A percentile compares a stretch with the other conserved stretches of the same genome.
These are phyloP conservation scores for Micromonas commoda DNA, from an alignment of 139 green algal genomes.

Conservation along the genomic window DNA sequence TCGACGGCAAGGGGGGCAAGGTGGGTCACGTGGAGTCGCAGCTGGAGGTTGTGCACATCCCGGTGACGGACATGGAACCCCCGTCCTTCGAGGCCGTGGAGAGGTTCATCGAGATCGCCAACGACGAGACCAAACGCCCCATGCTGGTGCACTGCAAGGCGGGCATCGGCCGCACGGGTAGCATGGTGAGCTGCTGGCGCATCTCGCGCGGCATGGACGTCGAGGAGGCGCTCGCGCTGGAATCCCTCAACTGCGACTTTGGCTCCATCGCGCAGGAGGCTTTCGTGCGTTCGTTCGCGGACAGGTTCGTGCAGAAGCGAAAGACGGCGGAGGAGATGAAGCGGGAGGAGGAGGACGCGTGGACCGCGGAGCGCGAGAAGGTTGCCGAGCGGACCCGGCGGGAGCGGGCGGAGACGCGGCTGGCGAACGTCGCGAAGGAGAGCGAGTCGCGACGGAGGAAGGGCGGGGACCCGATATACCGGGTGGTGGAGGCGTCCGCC, in stretches of 20 bases:
- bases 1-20: neutral
- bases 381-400: no score
- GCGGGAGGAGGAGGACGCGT: neutral
- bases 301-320: neutral
- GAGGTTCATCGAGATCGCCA: slow-evolving; percentile 9
- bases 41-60: slow-evolving; percentile 1
- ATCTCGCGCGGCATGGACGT: slow-evolving; percentile 16
- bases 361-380: neutral
- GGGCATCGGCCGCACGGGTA: slow-evolving; percentile 6
- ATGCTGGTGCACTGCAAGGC: slow-evolving; percentile 22
- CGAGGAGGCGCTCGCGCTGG: neutral
- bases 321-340: neutral
- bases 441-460: no score
- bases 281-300: slow-evolving; percentile 12
- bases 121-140: neutral
- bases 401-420: no score
- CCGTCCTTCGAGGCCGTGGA: slow-evolving; percentile 1
- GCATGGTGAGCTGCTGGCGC: slow-evolving; percentile 13
- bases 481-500: no score
- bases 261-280: slow-evolving; percentile 15
- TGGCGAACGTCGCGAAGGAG: no score
- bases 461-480: no score
- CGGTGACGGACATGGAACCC: slow-evolving; percentile 10
- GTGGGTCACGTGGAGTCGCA: neutral
- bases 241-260: slow-evolving; percentile 13